phyloP scores from a whole-genome alignment of 306 rosid genomes.

The Dryas alaskensis region DNA sequence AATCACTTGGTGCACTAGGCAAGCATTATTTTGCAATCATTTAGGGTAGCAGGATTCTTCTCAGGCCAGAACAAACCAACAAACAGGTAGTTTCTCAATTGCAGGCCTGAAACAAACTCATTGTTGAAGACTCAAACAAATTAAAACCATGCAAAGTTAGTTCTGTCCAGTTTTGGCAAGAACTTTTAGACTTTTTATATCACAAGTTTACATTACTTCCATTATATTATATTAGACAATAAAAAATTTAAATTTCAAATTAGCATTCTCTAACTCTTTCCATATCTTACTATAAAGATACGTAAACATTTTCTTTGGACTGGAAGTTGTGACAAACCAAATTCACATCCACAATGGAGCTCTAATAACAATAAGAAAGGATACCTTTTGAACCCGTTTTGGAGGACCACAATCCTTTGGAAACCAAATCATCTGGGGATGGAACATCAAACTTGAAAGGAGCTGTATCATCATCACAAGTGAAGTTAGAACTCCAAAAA shows the following conservation, averaged over 20 bases:
- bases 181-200: neutral
- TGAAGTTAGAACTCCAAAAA: conserved; percentile 32
- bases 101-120: neutral
- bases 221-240: neutral
- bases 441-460: conserved; percentile 88
- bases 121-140: conserved; percentile 8
- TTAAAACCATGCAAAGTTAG: neutral
- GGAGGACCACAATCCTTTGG: conserved; percentile 62
- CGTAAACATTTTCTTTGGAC: neutral
- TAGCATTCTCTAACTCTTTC: neutral
- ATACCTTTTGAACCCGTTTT: conserved; percentile 77
- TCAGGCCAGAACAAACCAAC: conserved; percentile 7
- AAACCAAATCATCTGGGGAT: conserved; percentile 88
- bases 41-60: neutral
- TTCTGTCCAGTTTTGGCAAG: neutral
- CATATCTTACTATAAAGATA: neutral
- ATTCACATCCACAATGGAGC: conserved; percentile 9
- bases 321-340: conserved; percentile 4
- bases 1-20: neutral
- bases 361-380: conserved; percentile 1
- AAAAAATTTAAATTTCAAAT: neutral
- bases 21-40: neutral
- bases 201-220: neutral
- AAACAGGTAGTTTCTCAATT: neutral
- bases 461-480: conserved; percentile 45